Conservation (phyloP, 106 monocot genomes). For the Amphibolis antarctica region DNA sequence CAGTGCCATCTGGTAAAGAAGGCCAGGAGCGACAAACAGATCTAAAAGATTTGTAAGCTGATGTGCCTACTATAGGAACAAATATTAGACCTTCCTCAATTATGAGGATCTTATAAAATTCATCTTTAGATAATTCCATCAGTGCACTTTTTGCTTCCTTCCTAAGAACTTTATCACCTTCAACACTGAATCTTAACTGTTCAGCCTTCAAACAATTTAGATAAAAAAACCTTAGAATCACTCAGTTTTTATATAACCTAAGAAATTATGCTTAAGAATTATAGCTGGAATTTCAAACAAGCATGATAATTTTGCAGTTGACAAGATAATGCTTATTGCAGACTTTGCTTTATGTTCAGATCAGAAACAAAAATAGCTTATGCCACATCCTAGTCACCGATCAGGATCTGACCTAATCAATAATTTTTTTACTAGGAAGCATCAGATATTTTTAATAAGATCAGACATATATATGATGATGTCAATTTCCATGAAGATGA, state of each 20-base stretch:
- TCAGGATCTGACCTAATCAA: too few species aligned
- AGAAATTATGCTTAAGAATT: too few species aligned
- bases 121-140: constrained; percentile 66
- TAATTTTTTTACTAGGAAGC: too few species aligned
- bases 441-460: too few species aligned
- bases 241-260: neutral
- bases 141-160: constrained; percentile 66
- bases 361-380: too few species aligned
- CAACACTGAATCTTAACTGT: constrained; percentile 31
- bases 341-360: too few species aligned
- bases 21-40: constrained; percentile 66
- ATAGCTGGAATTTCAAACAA: too few species aligned
- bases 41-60: constrained; percentile 57
- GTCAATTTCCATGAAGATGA: too few species aligned
- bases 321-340: too few species aligned
- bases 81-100: constrained; percentile 64
- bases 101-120: constrained; percentile 51
- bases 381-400: too few species aligned
- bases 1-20: constrained; percentile 73
- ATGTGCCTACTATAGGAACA: constrained; percentile 59
- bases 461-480: too few species aligned
- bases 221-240: neutral
- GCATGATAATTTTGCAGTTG: too few species aligned
- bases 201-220: constrained; percentile 34
- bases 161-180: constrained; percentile 38